Evolutionary conservation across 306 rosid genomes (phyloP).

Genomic region (Biancaea sappan): DNA sequence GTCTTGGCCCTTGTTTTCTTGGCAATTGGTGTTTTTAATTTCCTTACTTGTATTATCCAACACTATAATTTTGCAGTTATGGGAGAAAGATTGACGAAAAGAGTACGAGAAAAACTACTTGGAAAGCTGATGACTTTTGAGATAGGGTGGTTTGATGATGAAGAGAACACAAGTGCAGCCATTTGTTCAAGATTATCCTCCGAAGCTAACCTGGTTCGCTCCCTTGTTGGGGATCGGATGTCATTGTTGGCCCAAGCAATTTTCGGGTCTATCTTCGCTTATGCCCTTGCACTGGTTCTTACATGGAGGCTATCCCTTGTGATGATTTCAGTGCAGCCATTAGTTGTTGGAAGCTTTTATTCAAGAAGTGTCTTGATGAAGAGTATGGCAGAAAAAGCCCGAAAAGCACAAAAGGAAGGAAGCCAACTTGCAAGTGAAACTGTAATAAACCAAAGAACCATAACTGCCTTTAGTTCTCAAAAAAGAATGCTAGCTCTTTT

Average conservation of each 20-base stretch:
- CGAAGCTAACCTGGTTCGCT: slow-evolving; percentile 81
- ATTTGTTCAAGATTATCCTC: slow-evolving; percentile 80
- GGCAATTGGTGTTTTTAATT: slow-evolving; percentile 77
- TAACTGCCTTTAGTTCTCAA: slow-evolving; percentile 85
- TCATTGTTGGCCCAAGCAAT: slow-evolving; percentile 76
- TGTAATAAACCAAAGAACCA: slow-evolving; percentile 80
- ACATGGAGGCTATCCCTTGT: slow-evolving; percentile 87
- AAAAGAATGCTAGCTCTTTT: slow-evolving; percentile 74
- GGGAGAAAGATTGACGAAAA: slow-evolving; percentile 86
- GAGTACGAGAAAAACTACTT: slow-evolving; percentile 73
- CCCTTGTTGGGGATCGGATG: slow-evolving; percentile 85
- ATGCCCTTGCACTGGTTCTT: slow-evolving; percentile 65
- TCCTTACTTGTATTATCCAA: slow-evolving; percentile 72
- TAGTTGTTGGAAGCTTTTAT: slow-evolving; percentile 88
- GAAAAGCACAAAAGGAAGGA: slow-evolving; percentile 78
- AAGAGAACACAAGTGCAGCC: slow-evolving; percentile 88
- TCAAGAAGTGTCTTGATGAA: slow-evolving; percentile 85
- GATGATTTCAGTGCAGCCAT: slow-evolving; percentile 88
- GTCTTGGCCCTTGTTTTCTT: slow-evolving; percentile 62
- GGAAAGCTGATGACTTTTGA: slow-evolving; percentile 75
- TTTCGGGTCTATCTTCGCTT: slow-evolving; percentile 73
- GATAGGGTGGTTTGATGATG: slow-evolving; percentile 89
- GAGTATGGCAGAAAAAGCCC: slow-evolving; percentile 66
- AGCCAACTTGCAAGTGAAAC: slow-evolving; percentile 95
- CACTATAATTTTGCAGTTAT: slow-evolving; percentile 77